Evolutionary conservation across 2,329 filamentous ascomycete species (phyloP).

Genomic region (Stemphylium lycopersici): DNA sequence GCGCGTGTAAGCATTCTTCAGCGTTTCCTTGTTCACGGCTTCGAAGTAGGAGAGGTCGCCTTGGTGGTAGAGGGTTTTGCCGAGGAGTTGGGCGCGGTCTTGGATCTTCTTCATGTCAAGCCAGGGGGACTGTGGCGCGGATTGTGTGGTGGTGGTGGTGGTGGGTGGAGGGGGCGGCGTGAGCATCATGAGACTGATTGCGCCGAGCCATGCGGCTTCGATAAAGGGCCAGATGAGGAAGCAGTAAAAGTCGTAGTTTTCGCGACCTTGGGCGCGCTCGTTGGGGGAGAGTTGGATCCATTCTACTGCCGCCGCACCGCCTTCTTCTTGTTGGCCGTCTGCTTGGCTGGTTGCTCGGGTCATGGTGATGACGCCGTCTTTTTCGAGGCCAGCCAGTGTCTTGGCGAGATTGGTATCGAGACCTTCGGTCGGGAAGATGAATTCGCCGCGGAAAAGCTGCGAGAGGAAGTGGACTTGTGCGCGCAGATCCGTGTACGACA

Average conservation of each 20-base stretch:
- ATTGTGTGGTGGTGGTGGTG: not conserved
- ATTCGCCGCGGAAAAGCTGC: constrained; percentile 89
- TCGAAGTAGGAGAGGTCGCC: constrained; percentile 97
- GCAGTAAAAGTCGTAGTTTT: constrained; percentile 99
- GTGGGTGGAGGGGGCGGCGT: constrained; percentile 67
- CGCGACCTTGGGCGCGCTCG: constrained; percentile 79
- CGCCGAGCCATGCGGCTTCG: constrained; percentile 90
- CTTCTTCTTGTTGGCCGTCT: constrained; percentile 45
- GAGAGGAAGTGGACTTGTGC: constrained; percentile 89
- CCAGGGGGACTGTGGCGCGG: constrained; percentile 58
- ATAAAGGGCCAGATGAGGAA: constrained; percentile 99
- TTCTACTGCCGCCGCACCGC: constrained; percentile 56
- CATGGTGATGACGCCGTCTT: constrained; percentile 76
- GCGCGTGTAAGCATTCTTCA: constrained; percentile 88
- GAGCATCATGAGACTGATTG: constrained; percentile 84
- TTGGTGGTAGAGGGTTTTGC: constrained; percentile 97
- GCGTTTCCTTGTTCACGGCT: constrained; percentile 95
- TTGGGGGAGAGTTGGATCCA: constrained; percentile 75
- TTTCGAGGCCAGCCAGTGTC: constrained; percentile 77
- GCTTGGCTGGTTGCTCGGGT: constrained; percentile 51
- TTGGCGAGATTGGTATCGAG: constrained; percentile 79
- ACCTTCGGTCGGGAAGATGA: constrained; percentile 92
- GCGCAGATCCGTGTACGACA: constrained; percentile 73
- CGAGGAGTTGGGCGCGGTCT: constrained; percentile 79
- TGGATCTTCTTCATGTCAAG: constrained; percentile 79